Conservation (phyloP, 1,139 yeast genomes). For the Yamadazyma friedrichii region DNA sequence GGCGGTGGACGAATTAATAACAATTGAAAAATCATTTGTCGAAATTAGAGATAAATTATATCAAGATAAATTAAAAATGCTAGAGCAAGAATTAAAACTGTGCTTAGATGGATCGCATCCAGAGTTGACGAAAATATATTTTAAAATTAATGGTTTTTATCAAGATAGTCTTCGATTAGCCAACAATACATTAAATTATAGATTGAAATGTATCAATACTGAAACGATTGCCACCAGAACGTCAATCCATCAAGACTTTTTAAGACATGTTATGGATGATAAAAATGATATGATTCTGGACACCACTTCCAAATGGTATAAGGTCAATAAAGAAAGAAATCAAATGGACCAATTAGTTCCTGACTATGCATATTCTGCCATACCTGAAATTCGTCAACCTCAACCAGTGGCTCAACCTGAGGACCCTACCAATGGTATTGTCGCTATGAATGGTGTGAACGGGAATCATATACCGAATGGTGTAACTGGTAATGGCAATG, state of each 20-base stretch:
- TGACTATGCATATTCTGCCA: conserved; percentile 38
- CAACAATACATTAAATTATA: conserved; percentile 67
- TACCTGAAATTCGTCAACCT: conserved; percentile 19
- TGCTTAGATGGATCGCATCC: conserved; percentile 93
- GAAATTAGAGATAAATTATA: conserved; percentile 73
- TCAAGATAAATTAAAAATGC: conserved; percentile 69
- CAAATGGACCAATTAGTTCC: conserved; percentile 72
- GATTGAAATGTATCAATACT: conserved; percentile 69
- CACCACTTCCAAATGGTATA: conserved; percentile 90
- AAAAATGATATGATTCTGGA: conserved; percentile 64
- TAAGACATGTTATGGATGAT: conserved; percentile 65
- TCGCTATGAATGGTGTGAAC: conserved; percentile 8
- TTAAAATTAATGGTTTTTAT: conserved; percentile 67
- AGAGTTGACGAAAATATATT: conserved; percentile 64
- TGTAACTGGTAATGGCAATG: conserved; percentile 4
- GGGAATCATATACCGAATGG: conserved; percentile 11
- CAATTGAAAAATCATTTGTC: conserved; percentile 85
- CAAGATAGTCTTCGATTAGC: conserved; percentile 70
- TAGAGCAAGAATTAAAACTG: conserved; percentile 81
- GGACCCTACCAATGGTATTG: neutral
- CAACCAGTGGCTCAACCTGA: neutral
- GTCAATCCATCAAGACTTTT: conserved; percentile 80
- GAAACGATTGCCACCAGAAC: conserved; percentile 82
- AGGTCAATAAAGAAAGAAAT: conserved; percentile 84
- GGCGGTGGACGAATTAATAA: conserved; percentile 68